phyloP scores from a whole-genome alignment of 1,284 basidiomycete genomes.

The Naganishia liquefaciens region DNA sequence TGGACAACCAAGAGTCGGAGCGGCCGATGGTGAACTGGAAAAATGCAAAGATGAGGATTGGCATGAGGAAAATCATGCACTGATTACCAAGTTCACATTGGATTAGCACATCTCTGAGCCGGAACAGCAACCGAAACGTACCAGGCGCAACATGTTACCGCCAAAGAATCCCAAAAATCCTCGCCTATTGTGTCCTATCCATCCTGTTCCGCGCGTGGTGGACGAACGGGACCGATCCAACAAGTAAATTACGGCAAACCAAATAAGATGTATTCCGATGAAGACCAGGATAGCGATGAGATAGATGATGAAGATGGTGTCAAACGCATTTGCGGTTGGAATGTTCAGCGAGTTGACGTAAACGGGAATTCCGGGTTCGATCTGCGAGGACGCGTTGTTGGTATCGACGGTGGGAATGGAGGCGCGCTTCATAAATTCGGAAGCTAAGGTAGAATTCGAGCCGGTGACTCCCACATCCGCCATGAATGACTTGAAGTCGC shows the following conservation, averaged over 20 bases:
- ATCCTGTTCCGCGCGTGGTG: conserved; percentile 41
- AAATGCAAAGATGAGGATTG: conserved; percentile 73
- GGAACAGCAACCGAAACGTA: conserved; percentile 35
- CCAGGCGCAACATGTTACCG: conserved; percentile 53
- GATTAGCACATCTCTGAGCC: not conserved
- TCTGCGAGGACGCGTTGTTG: conserved; percentile 44
- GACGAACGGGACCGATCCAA: conserved; percentile 47
- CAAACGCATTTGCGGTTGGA: conserved; percentile 76
- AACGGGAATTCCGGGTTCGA: conserved; percentile 76
- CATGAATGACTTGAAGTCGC: conserved; percentile 41
- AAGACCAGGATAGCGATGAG: conserved; percentile 67
- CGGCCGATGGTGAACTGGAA: conserved; percentile 78
- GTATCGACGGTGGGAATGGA: conserved; percentile 69
- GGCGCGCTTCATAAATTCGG: conserved; percentile 38
- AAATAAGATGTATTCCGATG: conserved; percentile 59
- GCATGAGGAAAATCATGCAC: conserved; percentile 66
- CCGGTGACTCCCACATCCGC: conserved; percentile 21
- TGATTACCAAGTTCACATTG: conserved; percentile 43
- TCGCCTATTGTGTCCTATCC: conserved; percentile 55
- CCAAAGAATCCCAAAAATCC: conserved; percentile 56
- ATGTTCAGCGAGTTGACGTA: conserved; percentile 74
- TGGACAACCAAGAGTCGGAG: conserved; percentile 75
- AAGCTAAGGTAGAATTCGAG: conserved; percentile 11
- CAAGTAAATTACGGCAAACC: conserved; percentile 57
- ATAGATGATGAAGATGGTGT: conserved; percentile 72